These are phyloP conservation scores for Pythium catenulatum DNA, from an alignment of 352 stramenopile genomes.

Conservation along the genomic window DNA sequence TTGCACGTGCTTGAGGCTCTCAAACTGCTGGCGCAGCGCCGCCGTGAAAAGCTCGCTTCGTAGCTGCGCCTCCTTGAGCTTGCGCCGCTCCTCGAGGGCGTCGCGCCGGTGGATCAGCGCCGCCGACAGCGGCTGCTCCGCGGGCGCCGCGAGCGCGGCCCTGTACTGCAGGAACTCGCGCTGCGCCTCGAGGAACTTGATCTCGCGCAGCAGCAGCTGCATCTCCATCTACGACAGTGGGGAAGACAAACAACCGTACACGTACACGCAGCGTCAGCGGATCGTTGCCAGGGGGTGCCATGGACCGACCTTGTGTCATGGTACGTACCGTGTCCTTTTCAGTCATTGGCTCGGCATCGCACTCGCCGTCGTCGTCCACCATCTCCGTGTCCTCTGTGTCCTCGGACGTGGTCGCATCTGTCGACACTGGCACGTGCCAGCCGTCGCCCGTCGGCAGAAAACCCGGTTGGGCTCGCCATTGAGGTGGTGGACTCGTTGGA, in stretches of 20 bases:
- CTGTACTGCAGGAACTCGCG: constrained; percentile 78
- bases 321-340: not conserved
- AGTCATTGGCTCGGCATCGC: not conserved
- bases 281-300: no score
- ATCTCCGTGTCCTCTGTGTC: not conserved
- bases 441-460: not conserved
- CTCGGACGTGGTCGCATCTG: not conserved
- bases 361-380: not conserved
- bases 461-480: no score
- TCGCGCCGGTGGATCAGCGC: no score
- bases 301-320: no score
- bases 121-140: not conserved
- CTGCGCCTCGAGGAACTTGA: constrained; percentile 79
- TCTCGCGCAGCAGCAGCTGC: constrained; percentile 70
- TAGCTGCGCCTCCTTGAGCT: no score
- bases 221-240: constrained; percentile 54
- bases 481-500: no score
- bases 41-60: no score
- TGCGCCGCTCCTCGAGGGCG: no score
- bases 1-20: no score
- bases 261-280: no score
- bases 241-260: no score
- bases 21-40: no score
- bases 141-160: constrained; percentile 33
- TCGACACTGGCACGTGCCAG: not conserved